Percentiles rank a stretch among this genome's conserved stretches.
phyloP scores from a whole-genome alignment of 352 stramenopile species.

The Globisporangium echinulatum region DNA sequence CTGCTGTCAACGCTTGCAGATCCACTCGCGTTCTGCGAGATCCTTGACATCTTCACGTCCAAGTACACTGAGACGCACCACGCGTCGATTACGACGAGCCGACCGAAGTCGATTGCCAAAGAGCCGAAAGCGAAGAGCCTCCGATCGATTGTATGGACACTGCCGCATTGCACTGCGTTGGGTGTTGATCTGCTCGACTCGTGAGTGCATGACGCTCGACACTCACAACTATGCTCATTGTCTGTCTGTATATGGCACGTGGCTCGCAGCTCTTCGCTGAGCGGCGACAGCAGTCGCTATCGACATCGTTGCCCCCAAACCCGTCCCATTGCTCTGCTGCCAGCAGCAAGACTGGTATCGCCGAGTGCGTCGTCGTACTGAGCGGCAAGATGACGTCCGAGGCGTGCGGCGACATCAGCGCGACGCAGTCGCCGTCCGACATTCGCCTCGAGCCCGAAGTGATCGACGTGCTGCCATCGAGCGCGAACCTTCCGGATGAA shows the following conservation, averaged over 20 bases:
- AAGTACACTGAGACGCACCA: slow-evolving; percentile 59
- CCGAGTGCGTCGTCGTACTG: slow-evolving; percentile 56
- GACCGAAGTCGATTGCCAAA: slow-evolving; percentile 8
- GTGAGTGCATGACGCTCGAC: not conserved
- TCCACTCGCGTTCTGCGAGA: slow-evolving; percentile 44
- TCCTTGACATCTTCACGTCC: slow-evolving; percentile 48
- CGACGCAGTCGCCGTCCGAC: slow-evolving; percentile 31
- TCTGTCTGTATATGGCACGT: not conserved
- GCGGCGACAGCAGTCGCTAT: slow-evolving; percentile 3
- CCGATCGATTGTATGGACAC: slow-evolving; percentile 10
- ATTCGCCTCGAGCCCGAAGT: slow-evolving; percentile 47
- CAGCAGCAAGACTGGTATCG: slow-evolving; percentile 20
- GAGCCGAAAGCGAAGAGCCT: slow-evolving; percentile 13
- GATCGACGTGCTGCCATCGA: slow-evolving; percentile 40
- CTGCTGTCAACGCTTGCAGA: slow-evolving; percentile 21
- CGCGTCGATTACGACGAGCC: slow-evolving; percentile 27
- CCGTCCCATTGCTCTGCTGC: not conserved
- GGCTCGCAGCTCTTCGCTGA: slow-evolving; percentile 7
- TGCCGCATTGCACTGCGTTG: not conserved
- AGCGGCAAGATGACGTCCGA: slow-evolving; percentile 35
- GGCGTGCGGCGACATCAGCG: slow-evolving; percentile 21
- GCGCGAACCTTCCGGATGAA: slow-evolving; percentile 43
- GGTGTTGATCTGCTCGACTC: too few species aligned
- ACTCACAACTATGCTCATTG: not conserved
- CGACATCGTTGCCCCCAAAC: not conserved